Base-by-base conservation (phyloP, 148 eudicot species). In the Pouteria glomerata region DNA sequence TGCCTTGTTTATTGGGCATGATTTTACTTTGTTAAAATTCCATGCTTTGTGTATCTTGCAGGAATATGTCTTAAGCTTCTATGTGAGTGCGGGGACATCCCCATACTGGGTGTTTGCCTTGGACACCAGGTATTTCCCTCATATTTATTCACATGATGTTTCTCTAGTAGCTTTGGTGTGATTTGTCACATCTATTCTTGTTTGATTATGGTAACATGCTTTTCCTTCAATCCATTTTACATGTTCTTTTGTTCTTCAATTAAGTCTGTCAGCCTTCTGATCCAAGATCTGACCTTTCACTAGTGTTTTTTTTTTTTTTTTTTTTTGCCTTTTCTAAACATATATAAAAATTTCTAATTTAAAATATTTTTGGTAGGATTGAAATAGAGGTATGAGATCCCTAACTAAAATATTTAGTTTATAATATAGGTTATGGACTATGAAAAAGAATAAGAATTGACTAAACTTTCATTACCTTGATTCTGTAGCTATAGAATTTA, bases 91-190 rank as follows among this genome's bases (percentile, higher is more conserved):
- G 71, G 63, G 45, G 99, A 96, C 66, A 88, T 96, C 73, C 99
- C 99, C n/a, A 92, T 96, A 69, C 78, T 96, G 76, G 99, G 99
- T 76, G 91, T 96, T 76, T 96, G 99, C 78, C 94, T 96, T 68
- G 99, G 99, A 66, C 99, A 96, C 74, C 97, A 96, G 99, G 99
- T 96, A 85, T 62, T 51, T 56, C 44, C 19, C 59, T 68, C 27
- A 62, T n/a, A 13, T 0, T 45, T 30, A 34, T 44, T 61, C n/a
- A n/a, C n/a, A n/a, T n/a, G n/a, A n/a, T n/a, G n/a, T n/a, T 35
- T 18, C 2, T 30, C 21, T 68, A n/a, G 30, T 23, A n/a, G n/a
- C 10, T 55, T 2, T 53, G 27, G 34, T 53, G 34, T 33, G 42
- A 19, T 50, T n/a, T 14, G 47, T 27, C 62, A 24, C 33, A 24